phyloP scores from a whole-genome alignment of 164 flowering plant genomes.

The Magnolia officinalis region DNA sequence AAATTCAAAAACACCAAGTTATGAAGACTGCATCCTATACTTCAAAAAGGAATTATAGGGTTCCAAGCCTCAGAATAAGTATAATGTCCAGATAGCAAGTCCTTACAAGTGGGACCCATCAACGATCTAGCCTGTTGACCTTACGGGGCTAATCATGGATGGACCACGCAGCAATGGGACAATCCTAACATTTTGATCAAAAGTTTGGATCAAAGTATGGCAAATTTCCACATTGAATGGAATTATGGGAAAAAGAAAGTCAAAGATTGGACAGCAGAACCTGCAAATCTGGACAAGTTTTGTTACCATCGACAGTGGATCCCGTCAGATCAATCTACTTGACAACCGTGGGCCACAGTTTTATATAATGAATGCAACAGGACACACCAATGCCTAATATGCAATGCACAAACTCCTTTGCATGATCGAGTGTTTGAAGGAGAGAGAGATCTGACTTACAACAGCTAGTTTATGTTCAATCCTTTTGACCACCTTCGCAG shows the following conservation, averaged over 20 bases:
- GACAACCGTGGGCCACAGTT: neutral
- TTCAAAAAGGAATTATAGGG: no score
- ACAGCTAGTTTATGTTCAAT: slow-evolving; percentile 67
- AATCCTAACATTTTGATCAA: neutral
- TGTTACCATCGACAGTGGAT: neutral
- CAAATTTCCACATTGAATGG: neutral
- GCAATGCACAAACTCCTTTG: neutral
- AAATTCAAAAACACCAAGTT: no score
- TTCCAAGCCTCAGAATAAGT: no score
- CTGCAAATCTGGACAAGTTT: neutral
- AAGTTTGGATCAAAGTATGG: neutral
- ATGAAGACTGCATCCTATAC: no score
- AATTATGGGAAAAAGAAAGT: neutral
- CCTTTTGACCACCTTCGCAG: slow-evolving; percentile 52
- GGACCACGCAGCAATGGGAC: no score
- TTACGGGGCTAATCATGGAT: no score
- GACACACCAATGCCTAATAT: neutral
- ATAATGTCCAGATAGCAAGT: no score
- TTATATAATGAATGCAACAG: neutral
- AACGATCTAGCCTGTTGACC: no score
- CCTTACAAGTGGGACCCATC: no score
- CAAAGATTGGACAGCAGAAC: neutral
- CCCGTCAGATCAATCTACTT: neutral
- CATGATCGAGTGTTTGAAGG: neutral
- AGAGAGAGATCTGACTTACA: slow-evolving; percentile 47